Conservation (phyloP, 495 filamentous ascomycete genomes). For the Ramalina intermedia region DNA sequence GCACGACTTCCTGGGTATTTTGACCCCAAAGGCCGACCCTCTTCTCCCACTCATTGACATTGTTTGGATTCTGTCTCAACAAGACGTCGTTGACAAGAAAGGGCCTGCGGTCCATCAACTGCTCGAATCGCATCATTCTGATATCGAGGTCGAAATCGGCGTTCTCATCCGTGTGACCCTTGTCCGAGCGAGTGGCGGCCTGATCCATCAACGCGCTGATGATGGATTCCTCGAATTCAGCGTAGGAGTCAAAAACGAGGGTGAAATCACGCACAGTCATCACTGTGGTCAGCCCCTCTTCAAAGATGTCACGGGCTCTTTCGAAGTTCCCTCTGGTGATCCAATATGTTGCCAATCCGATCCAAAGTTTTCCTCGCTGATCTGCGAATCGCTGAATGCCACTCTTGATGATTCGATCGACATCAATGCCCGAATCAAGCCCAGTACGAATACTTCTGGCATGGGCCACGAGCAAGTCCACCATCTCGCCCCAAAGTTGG, state of each 20-base stretch:
- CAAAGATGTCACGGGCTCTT: constrained; percentile 79
- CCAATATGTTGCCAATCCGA: constrained; percentile 91
- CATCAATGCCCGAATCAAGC: constrained; percentile 67
- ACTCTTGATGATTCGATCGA: constrained; percentile 85
- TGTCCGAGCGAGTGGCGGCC: constrained; percentile 66
- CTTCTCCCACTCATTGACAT: constrained; percentile 95
- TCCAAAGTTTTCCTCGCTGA: constrained; percentile 94
- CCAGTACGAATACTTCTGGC: constrained; percentile 75
- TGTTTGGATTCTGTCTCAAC: constrained; percentile 90
- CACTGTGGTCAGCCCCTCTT: constrained; percentile 93
- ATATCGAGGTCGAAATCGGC: constrained; percentile 94
- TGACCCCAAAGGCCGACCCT: constrained; percentile 88
- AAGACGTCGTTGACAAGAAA: constrained; percentile 97
- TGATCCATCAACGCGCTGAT: constrained; percentile 83
- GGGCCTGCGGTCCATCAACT: constrained; percentile 90
- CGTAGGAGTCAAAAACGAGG: constrained; percentile 88
- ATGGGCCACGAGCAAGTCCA: constrained; percentile 87
- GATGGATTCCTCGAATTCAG: constrained; percentile 93
- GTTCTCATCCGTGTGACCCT: constrained; percentile 66
- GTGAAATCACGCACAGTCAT: constrained; percentile 99
- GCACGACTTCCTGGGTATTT: constrained; percentile 78
- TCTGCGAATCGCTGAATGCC: constrained; percentile 88
- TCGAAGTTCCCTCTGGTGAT: constrained; percentile 88
- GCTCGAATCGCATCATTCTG: constrained; percentile 94
- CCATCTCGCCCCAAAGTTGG: constrained; percentile 95